Conservation (phyloP, 352 stramenopile genomes). For the Phytophthora kernoviae region DNA sequence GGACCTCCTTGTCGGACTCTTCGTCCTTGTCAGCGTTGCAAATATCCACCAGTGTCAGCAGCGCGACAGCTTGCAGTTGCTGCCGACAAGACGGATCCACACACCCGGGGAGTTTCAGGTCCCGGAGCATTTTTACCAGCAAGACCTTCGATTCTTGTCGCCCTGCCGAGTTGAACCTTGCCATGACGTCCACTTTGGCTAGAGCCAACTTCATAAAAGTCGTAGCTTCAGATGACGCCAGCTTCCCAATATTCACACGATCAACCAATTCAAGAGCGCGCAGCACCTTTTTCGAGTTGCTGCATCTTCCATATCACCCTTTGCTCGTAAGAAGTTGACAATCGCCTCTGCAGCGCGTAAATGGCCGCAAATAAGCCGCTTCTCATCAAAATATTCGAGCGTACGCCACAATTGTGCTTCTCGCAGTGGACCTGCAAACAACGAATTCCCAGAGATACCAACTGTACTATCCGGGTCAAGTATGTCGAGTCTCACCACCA, state of each 20-base stretch:
- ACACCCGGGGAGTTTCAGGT: conserved; percentile 23
- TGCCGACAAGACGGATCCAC: conserved; percentile 29
- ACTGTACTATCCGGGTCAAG: conserved; percentile 36
- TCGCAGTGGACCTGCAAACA: conserved; percentile 14
- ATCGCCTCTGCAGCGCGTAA: conserved; percentile 45
- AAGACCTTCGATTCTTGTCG: conserved; percentile 25
- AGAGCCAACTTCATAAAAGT: conserved; percentile 46
- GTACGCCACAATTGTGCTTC: conserved; percentile 40
- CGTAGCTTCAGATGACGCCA: conserved; percentile 30
- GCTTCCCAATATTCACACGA: conserved; percentile 38
- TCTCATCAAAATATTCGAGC: conserved; percentile 60
- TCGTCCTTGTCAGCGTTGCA: conserved; percentile 22
- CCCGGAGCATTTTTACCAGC: conserved; percentile 35
- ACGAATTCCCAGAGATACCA: neutral
- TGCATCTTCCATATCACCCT: neutral
- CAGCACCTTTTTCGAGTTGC: conserved; percentile 22
- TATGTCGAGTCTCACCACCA: conserved; percentile 52
- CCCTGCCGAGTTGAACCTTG: conserved; percentile 3
- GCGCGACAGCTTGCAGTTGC: conserved; percentile 18
- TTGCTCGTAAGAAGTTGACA: conserved; percentile 28
- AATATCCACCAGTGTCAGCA: conserved; percentile 37
- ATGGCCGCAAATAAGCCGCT: conserved; percentile 44
- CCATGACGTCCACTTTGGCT: conserved; percentile 43
- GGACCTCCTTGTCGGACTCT: conserved; percentile 32
- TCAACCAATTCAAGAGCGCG: conserved; percentile 49